Evolutionary conservation across 164 flowering plant species (phyloP), one percentile per base, ranked within the genome.

Genomic region (Macadamia tetraphylla): DNA sequence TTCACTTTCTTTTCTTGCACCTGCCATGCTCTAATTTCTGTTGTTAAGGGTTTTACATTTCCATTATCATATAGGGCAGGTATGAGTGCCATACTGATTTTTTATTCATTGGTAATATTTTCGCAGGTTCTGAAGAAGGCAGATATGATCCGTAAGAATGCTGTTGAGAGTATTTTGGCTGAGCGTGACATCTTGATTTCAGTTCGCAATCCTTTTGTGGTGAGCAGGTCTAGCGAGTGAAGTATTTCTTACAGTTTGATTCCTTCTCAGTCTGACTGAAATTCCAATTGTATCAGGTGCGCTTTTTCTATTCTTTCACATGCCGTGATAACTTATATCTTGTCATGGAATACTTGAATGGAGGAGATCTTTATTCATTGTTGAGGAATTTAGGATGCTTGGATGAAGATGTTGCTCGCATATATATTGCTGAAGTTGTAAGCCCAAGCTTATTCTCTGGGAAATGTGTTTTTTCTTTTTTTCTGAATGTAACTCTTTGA

Each of bases 141-240:
- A 29, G 99, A 95, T 77, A 95, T 95, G 99, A 87, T 95, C 52
- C 90, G 98, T 14, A 95, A 95, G 78, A 95, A 95, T 86, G 99
- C 99, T 48, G 99, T 92, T 72, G 97, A 95, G 85, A 95, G 99
- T 80, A 95, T 95, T 63, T 80, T 95, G 78, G 99, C 97, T 17
- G 99, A 95, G 78, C 93, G 99, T 64, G 88, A 95, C 82, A 95
- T 95, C 70, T 82, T 95, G 66, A 95, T 95, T 73, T 84, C 96
- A 63, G 99, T 95, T 52, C 97, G 98, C 81, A 89, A 92, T 81
- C 98, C 92, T 64, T 93, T 95, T 86, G 99, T 95, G 98, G 99
- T 95, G 84, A 87, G 98, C 77, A 73, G 75, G 69, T 78, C 70
- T 79, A 69, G 42, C 64, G 53, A 32, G 44, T 35, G 52, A 43